These are phyloP conservation scores for Coelastrella sp. DNA, from an alignment of 139 green algal genomes.

Conservation along the genomic window DNA sequence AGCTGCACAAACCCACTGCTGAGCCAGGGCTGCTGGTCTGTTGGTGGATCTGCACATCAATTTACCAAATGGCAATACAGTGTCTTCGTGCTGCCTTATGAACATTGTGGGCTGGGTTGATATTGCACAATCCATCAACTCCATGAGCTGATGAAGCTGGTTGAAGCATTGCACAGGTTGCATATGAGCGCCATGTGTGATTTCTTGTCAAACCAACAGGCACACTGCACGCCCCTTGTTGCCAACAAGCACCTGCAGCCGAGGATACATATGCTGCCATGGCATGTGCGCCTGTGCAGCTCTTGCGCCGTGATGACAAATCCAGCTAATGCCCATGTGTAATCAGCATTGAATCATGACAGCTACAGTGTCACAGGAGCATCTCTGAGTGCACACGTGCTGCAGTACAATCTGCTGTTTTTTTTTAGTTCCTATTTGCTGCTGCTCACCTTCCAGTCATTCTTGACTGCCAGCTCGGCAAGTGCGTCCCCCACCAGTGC, in stretches of 20 bases:
- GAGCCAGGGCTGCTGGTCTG: neutral
- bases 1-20: neutral
- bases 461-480: conserved; percentile 85
- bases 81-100: neutral
- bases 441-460: conserved; percentile 82
- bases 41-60: neutral
- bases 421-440: neutral
- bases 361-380: no score
- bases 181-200: no score
- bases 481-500: conserved; percentile 95
- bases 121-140: no score
- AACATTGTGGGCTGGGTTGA: no score
- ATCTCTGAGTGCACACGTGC: neutral
- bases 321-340: no score
- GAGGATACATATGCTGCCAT: no score
- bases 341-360: no score
- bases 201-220: no score
- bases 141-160: neutral
- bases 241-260: no score
- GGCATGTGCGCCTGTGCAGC: no score
- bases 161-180: neutral
- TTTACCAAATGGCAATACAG: neutral
- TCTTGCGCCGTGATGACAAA: no score
- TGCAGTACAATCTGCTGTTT: neutral
- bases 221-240: no score